Base-by-base conservation (phyloP, 1,284 basidiomycete species). In the Boletellus deceptivus region DNA sequence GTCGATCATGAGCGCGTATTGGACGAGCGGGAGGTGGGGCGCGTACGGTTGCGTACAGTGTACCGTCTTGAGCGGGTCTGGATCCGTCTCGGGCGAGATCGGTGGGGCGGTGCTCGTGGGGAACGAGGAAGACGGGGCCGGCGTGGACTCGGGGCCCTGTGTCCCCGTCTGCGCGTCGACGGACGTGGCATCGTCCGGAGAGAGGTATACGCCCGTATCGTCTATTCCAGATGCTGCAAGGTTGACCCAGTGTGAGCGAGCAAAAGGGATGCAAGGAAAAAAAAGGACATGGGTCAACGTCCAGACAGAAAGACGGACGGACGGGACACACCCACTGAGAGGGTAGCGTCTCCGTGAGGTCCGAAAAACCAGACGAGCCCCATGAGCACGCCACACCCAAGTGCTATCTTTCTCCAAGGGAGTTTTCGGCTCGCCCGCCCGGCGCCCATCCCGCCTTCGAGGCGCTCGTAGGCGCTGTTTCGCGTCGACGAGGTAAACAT, bases 1-100 rank as follows among this genome's bases (percentile, higher is more conserved):
- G 68, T 99, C 96, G 70, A 99, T 92, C 84, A 98, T 98, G 62
- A 99, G 81, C 0, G 93, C 94, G 69, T 91, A 99, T 70, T 98
- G 93, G 9, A 94, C 88, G 49, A 94, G 73, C 0, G 75, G 76
- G 8, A 70, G 61, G 51, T 69, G 58, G 0, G 79, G 59, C 13
- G 72, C 71, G 66, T 81, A 69, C 0, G 91, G 80, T 0, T 68
- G 55, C 0, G 77, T 76, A 72, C 92, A 95, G 70, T 86, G 70
- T 0, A 81, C 77, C 2, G 87, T 89, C 60, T 77, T 78, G 38
- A 75, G 68, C 1, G 77, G 80, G 68, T 90, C 79, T 3, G 82
- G 80, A 62, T 90, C 85, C 27, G 79, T 77, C 40, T 79, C 80
- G 54, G 77, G 79, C 5, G 85, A 82, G 8, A 72, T 75, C 1